These are phyloP conservation scores for Rubia tinctorum DNA, from an alignment of 305 asterid species.

Conservation along the genomic window DNA sequence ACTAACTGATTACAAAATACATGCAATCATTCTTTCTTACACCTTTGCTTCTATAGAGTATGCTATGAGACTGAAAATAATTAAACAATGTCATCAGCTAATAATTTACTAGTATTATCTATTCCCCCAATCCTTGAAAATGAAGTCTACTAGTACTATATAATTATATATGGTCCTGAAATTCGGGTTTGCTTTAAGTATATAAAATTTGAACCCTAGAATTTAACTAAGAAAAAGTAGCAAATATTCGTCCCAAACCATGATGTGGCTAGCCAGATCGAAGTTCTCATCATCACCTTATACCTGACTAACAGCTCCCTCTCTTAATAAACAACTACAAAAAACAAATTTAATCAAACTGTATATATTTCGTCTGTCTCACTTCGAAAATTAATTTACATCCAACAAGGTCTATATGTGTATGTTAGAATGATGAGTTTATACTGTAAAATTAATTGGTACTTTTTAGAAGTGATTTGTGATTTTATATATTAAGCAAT, in stretches of 20 bases:
- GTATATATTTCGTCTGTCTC: no score
- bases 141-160: slow-evolving; percentile 9
- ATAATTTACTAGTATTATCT: neutral
- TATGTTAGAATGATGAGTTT: neutral
- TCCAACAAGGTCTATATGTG: neutral
- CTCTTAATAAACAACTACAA: slow-evolving; percentile 28
- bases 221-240: slow-evolving; percentile 20
- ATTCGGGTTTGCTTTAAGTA: slow-evolving; percentile 23
- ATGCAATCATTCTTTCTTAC: slow-evolving; percentile 1
- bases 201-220: slow-evolving; percentile 30
- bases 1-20: neutral
- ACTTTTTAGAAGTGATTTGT: no score
- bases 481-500: no score
- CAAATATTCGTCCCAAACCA: slow-evolving; percentile 26
- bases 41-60: neutral
- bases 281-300: slow-evolving; percentile 23
- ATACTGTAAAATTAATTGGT: no score
- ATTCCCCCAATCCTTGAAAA: slow-evolving; percentile 19
- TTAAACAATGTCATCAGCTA: neutral
- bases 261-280: slow-evolving; percentile 28
- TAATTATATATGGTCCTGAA: slow-evolving; percentile 20
- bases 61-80: neutral
- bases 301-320: slow-evolving; percentile 11
- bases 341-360: slow-evolving; percentile 1
- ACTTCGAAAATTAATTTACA: no score